phyloP scores from a whole-genome alignment of 805 yeast species.

The Spathaspora gorwiae region DNA sequence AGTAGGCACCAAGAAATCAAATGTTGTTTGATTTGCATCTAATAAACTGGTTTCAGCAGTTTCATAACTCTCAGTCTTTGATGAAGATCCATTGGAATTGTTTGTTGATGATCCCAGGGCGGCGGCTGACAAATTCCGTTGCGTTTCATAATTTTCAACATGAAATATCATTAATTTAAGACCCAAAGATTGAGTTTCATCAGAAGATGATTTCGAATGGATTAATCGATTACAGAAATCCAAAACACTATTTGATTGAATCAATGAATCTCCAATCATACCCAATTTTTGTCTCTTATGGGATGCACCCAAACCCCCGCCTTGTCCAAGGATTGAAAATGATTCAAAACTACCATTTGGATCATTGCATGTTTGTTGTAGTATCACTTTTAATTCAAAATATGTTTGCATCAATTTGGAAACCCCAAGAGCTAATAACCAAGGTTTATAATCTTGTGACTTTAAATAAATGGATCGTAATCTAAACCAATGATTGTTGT shows the following conservation, averaged over 20 bases:
- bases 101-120: not conserved
- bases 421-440: constrained; percentile 41
- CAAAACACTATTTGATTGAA: constrained; percentile 13
- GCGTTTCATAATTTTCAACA: constrained; percentile 7
- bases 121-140: not conserved
- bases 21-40: constrained; percentile 3
- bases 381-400: constrained; percentile 18
- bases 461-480: constrained; percentile 20
- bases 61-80: not conserved
- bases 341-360: constrained; percentile 5
- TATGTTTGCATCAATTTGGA: constrained; percentile 26
- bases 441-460: constrained; percentile 18
- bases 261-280: constrained; percentile 15
- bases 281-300: constrained; percentile 26
- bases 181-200: constrained; percentile 11
- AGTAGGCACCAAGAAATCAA: constrained; percentile 6
- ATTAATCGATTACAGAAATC: constrained; percentile 25
- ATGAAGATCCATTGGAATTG: not conserved
- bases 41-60: not conserved
- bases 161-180: constrained; percentile 16
- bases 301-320: no score
- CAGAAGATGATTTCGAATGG: constrained; percentile 4
- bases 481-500: constrained; percentile 19
- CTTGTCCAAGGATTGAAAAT: constrained; percentile 5
- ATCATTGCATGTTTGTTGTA: not conserved